Conservation (phyloP, 108 stramenopile species). For the Conticribra weissflogii region DNA sequence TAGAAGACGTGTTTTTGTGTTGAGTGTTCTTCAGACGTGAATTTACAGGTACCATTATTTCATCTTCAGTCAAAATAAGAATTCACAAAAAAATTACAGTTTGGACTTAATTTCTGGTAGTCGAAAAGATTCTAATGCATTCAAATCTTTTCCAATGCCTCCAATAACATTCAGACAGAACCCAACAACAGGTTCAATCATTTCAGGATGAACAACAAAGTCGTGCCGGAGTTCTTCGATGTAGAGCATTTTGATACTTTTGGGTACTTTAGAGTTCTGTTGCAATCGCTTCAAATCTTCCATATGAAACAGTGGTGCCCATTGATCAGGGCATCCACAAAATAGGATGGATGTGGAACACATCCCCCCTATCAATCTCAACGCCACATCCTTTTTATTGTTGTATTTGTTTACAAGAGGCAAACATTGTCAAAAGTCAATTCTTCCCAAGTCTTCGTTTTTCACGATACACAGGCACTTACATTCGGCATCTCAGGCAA, state of each 20-base stretch:
- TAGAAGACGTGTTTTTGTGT: too few relatives aligned
- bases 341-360: slow-evolving; percentile 63
- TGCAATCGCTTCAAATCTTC: slow-evolving; percentile 47
- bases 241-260: slow-evolving; percentile 40
- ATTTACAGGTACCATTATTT: too few relatives aligned
- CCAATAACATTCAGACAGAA: too few relatives aligned
- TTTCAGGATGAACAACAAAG: slow-evolving; percentile 51
- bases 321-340: slow-evolving; percentile 67
- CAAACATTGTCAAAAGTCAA: too few relatives aligned
- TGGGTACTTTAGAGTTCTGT: slow-evolving; percentile 23
- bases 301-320: slow-evolving; percentile 69
- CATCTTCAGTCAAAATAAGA: too few relatives aligned
- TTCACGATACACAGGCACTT: slow-evolving; percentile 19
- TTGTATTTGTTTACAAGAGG: too few relatives aligned
- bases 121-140: too few relatives aligned
- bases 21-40: too few relatives aligned
- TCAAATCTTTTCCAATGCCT: too few relatives aligned
- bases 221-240: slow-evolving; percentile 52
- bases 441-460: too few relatives aligned
- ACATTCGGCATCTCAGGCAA: slow-evolving; percentile 67
- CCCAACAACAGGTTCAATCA: slow-evolving; percentile 43
- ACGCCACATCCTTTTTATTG: slow-evolving; percentile 39
- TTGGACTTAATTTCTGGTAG: too few relatives aligned
- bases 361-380: slow-evolving; percentile 39
- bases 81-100: too few relatives aligned